Evolutionary conservation across 129 eudicot genomes (phyloP).

Genomic region (Escallonia herrerae): DNA sequence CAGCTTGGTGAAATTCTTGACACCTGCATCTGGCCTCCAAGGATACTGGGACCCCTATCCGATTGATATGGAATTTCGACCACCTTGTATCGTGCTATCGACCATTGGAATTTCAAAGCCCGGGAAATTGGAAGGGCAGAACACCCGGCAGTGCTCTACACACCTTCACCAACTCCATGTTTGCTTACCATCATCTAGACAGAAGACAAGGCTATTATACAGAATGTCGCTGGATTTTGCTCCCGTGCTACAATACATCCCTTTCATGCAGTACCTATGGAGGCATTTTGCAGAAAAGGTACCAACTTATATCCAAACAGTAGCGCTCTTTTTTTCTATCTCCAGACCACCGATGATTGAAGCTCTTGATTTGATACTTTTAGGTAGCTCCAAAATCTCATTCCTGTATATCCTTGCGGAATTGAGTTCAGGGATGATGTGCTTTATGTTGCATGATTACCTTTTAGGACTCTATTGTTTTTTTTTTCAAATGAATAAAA

Average conservation of each 20-base stretch:
- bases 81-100: conserved; percentile 95
- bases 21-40: conserved; percentile 86
- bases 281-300: conserved; percentile 87
- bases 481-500: no score
- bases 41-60: conserved; percentile 99
- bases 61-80: conserved; percentile 92
- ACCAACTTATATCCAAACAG: conserved; percentile 8
- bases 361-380: no score
- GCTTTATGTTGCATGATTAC: no score
- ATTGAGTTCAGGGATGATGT: no score
- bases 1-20: conserved; percentile 94
- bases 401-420: no score
- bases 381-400: no score
- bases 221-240: conserved; percentile 98
- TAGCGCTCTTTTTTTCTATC: not conserved
- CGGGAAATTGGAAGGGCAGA: conserved; percentile 86
- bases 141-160: conserved; percentile 69
- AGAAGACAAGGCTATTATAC: conserved; percentile 75
- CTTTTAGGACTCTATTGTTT: no score
- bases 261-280: conserved; percentile 72
- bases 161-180: conserved; percentile 98
- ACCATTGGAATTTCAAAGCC: conserved; percentile 99
- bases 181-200: conserved; percentile 75
- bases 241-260: conserved; percentile 72
- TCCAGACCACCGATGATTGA: not conserved